Conservation (phyloP, 768 basidiomycete species). For the Tulasnella sp. region DNA sequence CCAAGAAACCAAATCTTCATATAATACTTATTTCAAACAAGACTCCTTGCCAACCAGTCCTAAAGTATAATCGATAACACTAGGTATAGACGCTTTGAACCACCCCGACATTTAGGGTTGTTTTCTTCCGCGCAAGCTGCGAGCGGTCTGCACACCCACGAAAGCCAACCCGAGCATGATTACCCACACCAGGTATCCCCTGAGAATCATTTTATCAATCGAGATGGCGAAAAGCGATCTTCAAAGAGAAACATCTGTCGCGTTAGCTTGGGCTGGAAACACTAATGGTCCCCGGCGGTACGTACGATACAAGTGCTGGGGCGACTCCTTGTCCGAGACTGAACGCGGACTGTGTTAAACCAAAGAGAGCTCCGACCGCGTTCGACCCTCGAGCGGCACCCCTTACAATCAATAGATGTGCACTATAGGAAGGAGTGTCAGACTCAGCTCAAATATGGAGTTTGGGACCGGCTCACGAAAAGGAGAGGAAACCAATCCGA, state of each 20-base stretch:
- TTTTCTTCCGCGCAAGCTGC: background rate
- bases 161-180: constrained; percentile 16
- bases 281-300: background rate
- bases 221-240: constrained; percentile 6
- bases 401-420: background rate
- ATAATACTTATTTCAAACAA: no score
- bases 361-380: constrained; percentile 14
- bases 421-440: background rate
- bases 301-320: constrained; percentile 18
- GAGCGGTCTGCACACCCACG: background rate
- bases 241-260: background rate
- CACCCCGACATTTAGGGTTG: background rate
- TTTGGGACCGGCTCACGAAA: constrained; percentile 2
- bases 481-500: constrained; percentile 2
- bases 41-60: no score
- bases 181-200: constrained; percentile 2
- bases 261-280: background rate
- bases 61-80: no score
- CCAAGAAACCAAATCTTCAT: background rate
- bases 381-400: background rate
- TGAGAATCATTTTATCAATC: constrained; percentile 16
- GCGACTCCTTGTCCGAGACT: constrained; percentile 12
- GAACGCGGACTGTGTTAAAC: background rate
- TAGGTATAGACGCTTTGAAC: background rate
- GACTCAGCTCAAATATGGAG: background rate